phyloP scores from a whole-genome alignment of 108 stramenopile species.

The Cyclotella cryptica region DNA sequence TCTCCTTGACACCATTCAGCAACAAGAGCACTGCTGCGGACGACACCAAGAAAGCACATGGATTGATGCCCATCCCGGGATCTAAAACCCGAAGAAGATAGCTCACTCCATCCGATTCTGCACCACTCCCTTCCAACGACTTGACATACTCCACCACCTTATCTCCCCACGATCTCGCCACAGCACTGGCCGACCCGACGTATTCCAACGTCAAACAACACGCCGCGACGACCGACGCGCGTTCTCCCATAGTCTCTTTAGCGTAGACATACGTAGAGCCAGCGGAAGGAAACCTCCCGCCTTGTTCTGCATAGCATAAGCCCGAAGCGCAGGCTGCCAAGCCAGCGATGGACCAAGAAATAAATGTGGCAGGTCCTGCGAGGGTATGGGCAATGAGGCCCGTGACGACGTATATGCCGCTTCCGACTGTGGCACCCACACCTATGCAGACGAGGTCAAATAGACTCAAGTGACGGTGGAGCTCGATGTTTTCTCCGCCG shows the following conservation, averaged over 20 bases:
- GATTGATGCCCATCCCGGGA: conserved; percentile 67
- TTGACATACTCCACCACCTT: conserved; percentile 66
- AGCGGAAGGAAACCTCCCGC: conserved; percentile 55
- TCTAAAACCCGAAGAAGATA: conserved; percentile 17
- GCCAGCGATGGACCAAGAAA: conserved; percentile 68
- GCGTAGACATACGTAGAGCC: conserved; percentile 57
- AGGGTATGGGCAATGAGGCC: conserved; percentile 59
- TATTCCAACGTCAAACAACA: conserved; percentile 70
- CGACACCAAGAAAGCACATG: conserved; percentile 70
- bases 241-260: conserved; percentile 59
- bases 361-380: conserved; percentile 64
- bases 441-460: conserved; percentile 67
- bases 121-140: conserved; percentile 12
- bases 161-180: conserved; percentile 82
- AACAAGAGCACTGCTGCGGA: conserved; percentile 57
- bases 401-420: conserved; percentile 66
- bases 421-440: conserved; percentile 52
- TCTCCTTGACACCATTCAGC: conserved; percentile 80
- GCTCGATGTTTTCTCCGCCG: conserved; percentile 6
- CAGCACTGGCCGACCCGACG: conserved; percentile 60
- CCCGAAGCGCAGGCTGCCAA: conserved; percentile 62
- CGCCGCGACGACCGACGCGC: conserved; percentile 69
- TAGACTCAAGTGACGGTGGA: conserved; percentile 50
- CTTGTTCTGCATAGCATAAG: conserved; percentile 75
- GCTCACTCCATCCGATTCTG: background rate